Evolutionary conservation across 495 filamentous ascomycete genomes (phyloP).

Genomic region (Hamigera avellanea): DNA sequence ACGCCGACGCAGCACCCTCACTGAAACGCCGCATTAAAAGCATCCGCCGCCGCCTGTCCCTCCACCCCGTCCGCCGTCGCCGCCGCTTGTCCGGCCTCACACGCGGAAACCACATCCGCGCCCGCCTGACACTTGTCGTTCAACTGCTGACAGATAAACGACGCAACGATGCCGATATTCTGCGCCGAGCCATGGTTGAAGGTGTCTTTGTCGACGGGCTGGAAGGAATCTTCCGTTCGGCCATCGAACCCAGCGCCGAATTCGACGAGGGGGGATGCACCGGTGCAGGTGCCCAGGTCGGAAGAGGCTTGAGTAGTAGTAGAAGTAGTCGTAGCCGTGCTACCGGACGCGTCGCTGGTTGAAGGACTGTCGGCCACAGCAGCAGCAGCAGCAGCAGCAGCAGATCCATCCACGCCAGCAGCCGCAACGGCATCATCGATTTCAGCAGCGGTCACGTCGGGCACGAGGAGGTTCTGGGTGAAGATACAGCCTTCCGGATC

Average conservation of each 20-base stretch:
- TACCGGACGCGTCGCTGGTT: not conserved
- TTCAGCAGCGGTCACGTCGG: slow-evolving; percentile 43
- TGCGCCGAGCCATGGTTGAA: slow-evolving; percentile 49
- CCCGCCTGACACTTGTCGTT: slow-evolving; percentile 34
- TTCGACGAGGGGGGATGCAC: slow-evolving; percentile 36
- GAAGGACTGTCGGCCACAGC: no score
- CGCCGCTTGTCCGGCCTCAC: slow-evolving; percentile 23
- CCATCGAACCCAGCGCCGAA: slow-evolving; percentile 43
- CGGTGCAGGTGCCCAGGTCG: slow-evolving; percentile 36
- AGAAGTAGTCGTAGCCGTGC: slow-evolving; percentile 11
- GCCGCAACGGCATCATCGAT: slow-evolving; percentile 40
- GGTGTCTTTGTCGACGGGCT: slow-evolving; percentile 29
- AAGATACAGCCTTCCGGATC: slow-evolving; percentile 52
- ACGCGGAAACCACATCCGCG: slow-evolving; percentile 27
- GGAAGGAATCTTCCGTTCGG: slow-evolving; percentile 38
- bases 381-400: slow-evolving; percentile 1
- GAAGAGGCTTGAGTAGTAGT: slow-evolving; percentile 11
- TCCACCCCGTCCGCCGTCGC: slow-evolving; percentile 22
- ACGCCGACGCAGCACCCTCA: no score
- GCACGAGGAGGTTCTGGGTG: slow-evolving; percentile 45
- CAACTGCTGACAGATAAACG: slow-evolving; percentile 44
- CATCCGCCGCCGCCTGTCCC: slow-evolving; percentile 44
- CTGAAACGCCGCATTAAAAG: slow-evolving; percentile 32
- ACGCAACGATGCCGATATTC: slow-evolving; percentile 40
- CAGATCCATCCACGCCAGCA: slow-evolving; percentile 3